Percentiles rank a stretch among this genome's conserved stretches.
Evolutionary conservation across 257 asterid genomes (phyloP).

Genomic region (Perilla frutescens): DNA sequence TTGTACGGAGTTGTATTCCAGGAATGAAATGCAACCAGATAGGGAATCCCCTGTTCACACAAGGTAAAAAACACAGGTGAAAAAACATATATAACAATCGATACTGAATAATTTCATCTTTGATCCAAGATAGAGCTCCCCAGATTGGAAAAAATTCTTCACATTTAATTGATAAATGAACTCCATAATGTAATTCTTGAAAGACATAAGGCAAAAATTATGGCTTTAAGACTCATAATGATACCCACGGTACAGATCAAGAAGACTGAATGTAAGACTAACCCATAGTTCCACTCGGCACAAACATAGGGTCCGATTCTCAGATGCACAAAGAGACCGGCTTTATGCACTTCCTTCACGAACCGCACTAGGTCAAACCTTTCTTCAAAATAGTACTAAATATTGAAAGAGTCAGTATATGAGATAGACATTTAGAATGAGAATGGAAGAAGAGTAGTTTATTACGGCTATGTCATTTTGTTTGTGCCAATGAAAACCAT

Average conservation of each 20-base stretch:
- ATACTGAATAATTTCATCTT: background rate
- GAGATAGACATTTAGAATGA: conserved; percentile 2
- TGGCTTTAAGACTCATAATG: conserved; percentile 6
- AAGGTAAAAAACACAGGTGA: background rate
- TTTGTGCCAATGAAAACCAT: no score
- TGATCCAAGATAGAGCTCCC: conserved; percentile 10
- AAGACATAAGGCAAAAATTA: background rate
- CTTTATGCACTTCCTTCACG: conserved; percentile 71
- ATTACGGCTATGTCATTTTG: no score
- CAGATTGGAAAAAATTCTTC: background rate
- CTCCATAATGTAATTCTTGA: conserved; percentile 1
- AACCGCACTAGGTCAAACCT: conserved; percentile 77
- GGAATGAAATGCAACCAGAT: conserved; percentile 82
- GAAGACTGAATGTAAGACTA: conserved; percentile 29
- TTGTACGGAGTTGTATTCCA: conserved; percentile 75
- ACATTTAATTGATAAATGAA: background rate
- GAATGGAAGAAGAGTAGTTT: background rate
- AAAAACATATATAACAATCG: background rate
- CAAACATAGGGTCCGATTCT: conserved; percentile 87
- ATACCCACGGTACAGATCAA: conserved; percentile 18
- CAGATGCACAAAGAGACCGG: conserved; percentile 75
- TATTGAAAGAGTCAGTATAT: conserved; percentile 24
- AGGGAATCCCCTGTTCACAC: conserved; percentile 74
- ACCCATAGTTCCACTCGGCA: conserved; percentile 96
- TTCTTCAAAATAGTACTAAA: conserved; percentile 73